Percentiles rank a stretch among this genome's conserved stretches.
Evolutionary conservation across 2,329 filamentous ascomycete species (phyloP).

Genomic region (Graphiopsis chlorocephala): DNA sequence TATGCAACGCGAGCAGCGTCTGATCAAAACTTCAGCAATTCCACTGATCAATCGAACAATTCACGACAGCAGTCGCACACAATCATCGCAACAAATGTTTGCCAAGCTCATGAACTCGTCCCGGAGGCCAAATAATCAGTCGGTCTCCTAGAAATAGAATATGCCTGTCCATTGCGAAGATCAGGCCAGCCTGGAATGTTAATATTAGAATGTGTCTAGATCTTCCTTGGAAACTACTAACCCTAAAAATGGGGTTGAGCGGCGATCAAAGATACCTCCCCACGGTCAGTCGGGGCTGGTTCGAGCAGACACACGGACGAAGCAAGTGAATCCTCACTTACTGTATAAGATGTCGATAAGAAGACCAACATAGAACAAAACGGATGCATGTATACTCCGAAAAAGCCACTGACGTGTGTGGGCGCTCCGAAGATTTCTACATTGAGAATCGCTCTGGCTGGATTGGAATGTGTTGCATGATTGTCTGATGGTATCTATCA

Average conservation of each 20-base stretch:
- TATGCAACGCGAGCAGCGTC: not conserved
- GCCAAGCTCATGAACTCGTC: not conserved
- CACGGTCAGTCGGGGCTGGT: no score
- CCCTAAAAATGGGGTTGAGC: not conserved
- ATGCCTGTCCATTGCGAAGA: not conserved
- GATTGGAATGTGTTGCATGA: not conserved
- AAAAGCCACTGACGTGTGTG: not conserved
- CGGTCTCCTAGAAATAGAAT: not conserved
- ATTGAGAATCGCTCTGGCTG: not conserved
- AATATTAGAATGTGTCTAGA: not conserved
- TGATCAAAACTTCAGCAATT: not conserved
- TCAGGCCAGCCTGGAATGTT: not conserved
- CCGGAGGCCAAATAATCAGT: not conserved
- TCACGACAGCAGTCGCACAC: not conserved
- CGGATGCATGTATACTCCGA: not conserved
- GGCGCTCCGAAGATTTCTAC: not conserved
- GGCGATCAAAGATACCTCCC: no score
- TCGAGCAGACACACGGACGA: not conserved
- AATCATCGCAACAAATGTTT: no score
- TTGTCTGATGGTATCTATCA: not conserved
- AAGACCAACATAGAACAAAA: not conserved
- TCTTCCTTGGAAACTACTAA: not conserved
- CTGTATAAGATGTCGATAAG: not conserved
- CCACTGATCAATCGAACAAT: no score
- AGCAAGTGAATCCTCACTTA: not conserved